Base-by-base conservation (phyloP, 305 asterid species). In the Nicotiana rustica region DNA sequence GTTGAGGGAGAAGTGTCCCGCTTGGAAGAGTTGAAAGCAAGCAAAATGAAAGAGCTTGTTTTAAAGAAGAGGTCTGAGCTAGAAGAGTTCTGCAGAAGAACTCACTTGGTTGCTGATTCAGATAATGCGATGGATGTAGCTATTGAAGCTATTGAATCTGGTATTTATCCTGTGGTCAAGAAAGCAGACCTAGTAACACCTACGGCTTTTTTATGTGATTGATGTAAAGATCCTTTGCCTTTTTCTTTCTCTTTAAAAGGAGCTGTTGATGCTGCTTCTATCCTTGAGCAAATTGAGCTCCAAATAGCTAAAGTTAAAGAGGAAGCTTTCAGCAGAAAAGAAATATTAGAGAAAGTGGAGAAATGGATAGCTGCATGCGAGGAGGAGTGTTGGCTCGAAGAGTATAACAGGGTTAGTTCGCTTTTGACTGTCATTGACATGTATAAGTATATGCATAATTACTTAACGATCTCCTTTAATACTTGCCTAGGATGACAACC, bases 381-480 rank as follows among this genome's bases (percentile, higher is more conserved):
- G 83, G 98, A 97, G 88, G 98, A 95, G 92, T 92, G 98, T 88
- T 97, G 99, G 99, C 99, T 97, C 62, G 98, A 95, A 91, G 99
- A 97, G 89, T 97, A 97, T 81, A 92, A 90, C 79, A 95, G 97
- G 96, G 98, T 95, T 85, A 61, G 84, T 84, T 84, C 19, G 70
- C 68, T 69, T 76, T 18, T 60, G 64, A 13, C 44, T 47, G 13
- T 29, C 64, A 6, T 1, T 77, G 49, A 38, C 41, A 67, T 49
- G n/a, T 49, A 41, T 59, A 79, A 31, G 49, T 73, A 13, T 67
- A 56, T 75, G 62, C n/a, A 14, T 52, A 4, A 29, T 3, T 3
- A 5, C 47, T 36, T 18, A 52, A 8, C 33, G 12, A 65, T 67
- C n/a, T 25, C 78, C 80, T 57, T 36, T 41, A 15, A 59, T 86